A percentile compares a stretch with the other conserved stretches of the same genome.
These are phyloP conservation scores for Sphagnum contortum DNA, from an alignment of 225 moss, liverwort and hornwort genomes.

Conservation along the genomic window DNA sequence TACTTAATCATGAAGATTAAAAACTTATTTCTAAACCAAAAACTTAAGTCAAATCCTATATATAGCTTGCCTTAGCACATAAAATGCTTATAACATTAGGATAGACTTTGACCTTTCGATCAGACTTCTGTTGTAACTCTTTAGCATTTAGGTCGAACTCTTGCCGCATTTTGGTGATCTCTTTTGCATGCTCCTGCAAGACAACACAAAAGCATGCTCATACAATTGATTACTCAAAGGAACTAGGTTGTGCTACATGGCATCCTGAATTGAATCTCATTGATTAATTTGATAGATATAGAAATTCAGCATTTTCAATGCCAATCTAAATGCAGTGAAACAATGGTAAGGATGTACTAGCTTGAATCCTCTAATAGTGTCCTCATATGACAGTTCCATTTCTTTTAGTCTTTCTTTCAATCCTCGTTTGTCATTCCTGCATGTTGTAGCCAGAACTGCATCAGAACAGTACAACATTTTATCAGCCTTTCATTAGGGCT, in stretches of 20 bases:
- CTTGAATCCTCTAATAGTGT: conserved; percentile 59
- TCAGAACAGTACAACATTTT: conserved; percentile 20
- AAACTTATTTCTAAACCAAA: too few relatives aligned
- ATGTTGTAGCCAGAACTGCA: conserved; percentile 33
- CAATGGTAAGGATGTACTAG: conserved; percentile 30
- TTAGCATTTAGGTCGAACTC: conserved; percentile 77
- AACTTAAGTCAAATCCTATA: too few relatives aligned
- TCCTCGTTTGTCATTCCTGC: conserved; percentile 73
- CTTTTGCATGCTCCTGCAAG: conserved; percentile 74
- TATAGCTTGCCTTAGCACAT: too few relatives aligned
- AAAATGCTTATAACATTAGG: too few relatives aligned
- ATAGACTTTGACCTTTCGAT: conserved; percentile 31
- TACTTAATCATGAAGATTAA: too few relatives aligned
- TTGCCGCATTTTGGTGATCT: conserved; percentile 84
- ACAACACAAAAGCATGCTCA: not conserved
- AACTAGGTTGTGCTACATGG: too few relatives aligned
- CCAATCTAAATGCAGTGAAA: not conserved
- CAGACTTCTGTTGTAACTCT: conserved; percentile 67
- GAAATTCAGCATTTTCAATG: too few relatives aligned
- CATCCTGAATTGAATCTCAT: too few relatives aligned
- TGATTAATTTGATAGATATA: too few relatives aligned
- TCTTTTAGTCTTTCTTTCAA: conserved; percentile 66
- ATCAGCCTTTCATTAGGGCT: conserved; percentile 9
- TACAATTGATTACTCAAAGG: too few relatives aligned
- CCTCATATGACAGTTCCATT: conserved; percentile 72